These are phyloP conservation scores for Brassica balearica DNA, from an alignment of 441 rosid species.

Conservation along the genomic window DNA sequence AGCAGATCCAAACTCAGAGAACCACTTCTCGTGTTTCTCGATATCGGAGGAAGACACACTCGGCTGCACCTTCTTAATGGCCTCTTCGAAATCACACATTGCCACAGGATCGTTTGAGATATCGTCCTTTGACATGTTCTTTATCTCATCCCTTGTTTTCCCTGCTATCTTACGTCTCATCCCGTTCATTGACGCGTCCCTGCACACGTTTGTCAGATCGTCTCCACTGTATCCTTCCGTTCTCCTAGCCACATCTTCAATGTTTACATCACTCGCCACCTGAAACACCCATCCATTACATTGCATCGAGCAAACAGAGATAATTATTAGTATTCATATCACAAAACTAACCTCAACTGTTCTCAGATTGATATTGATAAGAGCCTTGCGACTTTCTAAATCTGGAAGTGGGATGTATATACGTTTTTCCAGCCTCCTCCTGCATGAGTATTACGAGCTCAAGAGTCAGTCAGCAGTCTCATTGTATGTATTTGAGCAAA, in stretches of 20 bases:
- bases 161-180: conserved; percentile 99
- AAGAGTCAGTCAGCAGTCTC: conserved; percentile 22
- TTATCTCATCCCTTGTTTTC: conserved; percentile 96
- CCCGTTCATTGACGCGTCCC: conserved; percentile 97
- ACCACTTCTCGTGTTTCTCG: conserved; percentile 98
- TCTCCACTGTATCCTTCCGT: conserved; percentile 99
- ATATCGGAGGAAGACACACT: conserved; percentile 90
- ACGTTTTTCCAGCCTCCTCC: conserved; percentile 99
- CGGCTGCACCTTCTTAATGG: conserved; percentile 85
- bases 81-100: conserved; percentile 99
- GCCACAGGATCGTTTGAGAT: conserved; percentile 98
- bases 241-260: conserved; percentile 88
- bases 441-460: conserved; percentile 43
- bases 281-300: conserved; percentile 31
- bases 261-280: conserved; percentile 92
- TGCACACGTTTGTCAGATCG: conserved; percentile 95
- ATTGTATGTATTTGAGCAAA: conserved; percentile 11
- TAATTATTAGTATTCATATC: neutral
- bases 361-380: conserved; percentile 92
- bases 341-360: conserved; percentile 81
- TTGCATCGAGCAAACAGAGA: neutral
- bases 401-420: conserved; percentile 97
- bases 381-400: conserved; percentile 97
- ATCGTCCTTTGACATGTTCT: conserved; percentile 97
- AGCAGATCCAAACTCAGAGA: conserved; percentile 91